phyloP scores from a whole-genome alignment of 495 filamentous ascomycete genomes.

The Clohesyomyces aquaticus region DNA sequence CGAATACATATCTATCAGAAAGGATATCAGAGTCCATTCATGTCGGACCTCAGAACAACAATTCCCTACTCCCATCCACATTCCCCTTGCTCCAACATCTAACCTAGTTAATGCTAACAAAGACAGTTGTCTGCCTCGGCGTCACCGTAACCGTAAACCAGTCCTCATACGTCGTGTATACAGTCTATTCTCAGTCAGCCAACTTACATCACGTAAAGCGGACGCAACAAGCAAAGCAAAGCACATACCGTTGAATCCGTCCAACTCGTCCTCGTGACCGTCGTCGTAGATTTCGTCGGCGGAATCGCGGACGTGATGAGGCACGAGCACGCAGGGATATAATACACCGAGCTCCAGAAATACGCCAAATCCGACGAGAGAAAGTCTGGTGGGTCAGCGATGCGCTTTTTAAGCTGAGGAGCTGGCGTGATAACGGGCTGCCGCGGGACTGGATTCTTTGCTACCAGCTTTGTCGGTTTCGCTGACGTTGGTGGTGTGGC shows the following conservation, averaged over 20 bases:
- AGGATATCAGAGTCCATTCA: too few relatives aligned
- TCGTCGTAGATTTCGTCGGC: slow-evolving; percentile 12
- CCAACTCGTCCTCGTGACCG: slow-evolving; percentile 16
- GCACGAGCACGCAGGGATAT: slow-evolving; percentile 28
- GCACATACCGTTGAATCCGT: slow-evolving; percentile 9
- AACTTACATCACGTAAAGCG: background rate
- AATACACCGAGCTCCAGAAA: slow-evolving; percentile 20
- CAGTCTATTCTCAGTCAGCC: slow-evolving; percentile 4
- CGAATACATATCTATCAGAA: too few relatives aligned
- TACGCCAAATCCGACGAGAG: slow-evolving; percentile 21
- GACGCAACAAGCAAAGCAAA: background rate
- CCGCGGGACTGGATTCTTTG: background rate
- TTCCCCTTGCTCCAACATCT: background rate
- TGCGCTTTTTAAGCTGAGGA: slow-evolving; percentile 15
- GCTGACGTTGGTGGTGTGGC: background rate
- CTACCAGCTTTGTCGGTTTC: background rate
- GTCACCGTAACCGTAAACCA: slow-evolving; percentile 34
- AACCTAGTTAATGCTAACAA: slow-evolving; percentile 7
- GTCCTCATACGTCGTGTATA: slow-evolving; percentile 32
- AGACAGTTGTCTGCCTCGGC: slow-evolving; percentile 24
- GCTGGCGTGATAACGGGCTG: slow-evolving; percentile 19
- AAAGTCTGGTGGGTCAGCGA: slow-evolving; percentile 12
- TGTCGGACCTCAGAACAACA: too few relatives aligned
- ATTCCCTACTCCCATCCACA: too few relatives aligned
- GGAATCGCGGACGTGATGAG: slow-evolving; percentile 25